A percentile compares a stretch with the other conserved stretches of the same genome.
Evolutionary conservation across 176 grass and related monocot genomes (phyloP).

Genomic region (Leersia perrieri): DNA sequence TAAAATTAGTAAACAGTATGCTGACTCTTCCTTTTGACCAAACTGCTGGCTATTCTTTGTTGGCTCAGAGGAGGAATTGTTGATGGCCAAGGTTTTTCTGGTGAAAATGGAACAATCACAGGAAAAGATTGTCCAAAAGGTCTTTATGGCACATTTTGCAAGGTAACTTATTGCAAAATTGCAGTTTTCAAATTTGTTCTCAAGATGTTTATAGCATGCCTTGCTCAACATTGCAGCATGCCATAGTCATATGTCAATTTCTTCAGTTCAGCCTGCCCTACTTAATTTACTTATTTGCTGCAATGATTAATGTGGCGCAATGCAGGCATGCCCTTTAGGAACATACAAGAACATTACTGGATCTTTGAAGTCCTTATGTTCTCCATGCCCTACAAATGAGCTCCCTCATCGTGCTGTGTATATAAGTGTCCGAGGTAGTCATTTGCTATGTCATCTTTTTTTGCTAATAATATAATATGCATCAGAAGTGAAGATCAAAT

Average conservation of each 20-base stretch:
- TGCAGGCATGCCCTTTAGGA: constrained; percentile 90
- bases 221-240: neutral
- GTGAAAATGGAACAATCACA: constrained; percentile 87
- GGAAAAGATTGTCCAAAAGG: constrained; percentile 88
- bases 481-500: constrained; percentile 1
- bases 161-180: constrained; percentile 52
- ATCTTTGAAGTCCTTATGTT: constrained; percentile 78
- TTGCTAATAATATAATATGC: constrained; percentile 15
- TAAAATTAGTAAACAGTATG: neutral
- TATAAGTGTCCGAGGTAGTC: constrained; percentile 66
- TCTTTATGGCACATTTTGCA: constrained; percentile 97
- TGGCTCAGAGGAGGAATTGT: constrained; percentile 68
- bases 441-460: constrained; percentile 15
- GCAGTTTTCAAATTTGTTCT: neutral
- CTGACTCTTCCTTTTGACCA: constrained; percentile 11
- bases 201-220: constrained; percentile 2
- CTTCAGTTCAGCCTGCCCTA: constrained; percentile 10
- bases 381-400: constrained; percentile 59
- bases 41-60: constrained; percentile 7
- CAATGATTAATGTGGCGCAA: constrained; percentile 27
- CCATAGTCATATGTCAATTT: neutral
- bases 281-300: constrained; percentile 21
- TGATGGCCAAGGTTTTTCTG: constrained; percentile 67
- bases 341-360: constrained; percentile 98
- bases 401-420: constrained; percentile 80